phyloP scores from a whole-genome alignment of 176 grass and related monocot genomes.

The Zea mays region DNA sequence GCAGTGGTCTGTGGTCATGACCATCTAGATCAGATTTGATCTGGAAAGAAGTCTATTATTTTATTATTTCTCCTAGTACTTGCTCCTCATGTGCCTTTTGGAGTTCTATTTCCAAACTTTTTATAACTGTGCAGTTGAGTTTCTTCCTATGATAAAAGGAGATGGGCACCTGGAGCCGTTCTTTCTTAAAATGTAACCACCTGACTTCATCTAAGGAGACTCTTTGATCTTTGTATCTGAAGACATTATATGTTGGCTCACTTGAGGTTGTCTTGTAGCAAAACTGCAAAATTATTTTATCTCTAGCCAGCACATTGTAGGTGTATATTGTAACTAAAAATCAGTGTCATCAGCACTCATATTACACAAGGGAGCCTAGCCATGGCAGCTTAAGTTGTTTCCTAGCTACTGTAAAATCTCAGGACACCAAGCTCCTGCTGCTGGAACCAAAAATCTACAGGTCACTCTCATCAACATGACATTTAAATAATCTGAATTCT shows the following conservation, averaged over 20 bases:
- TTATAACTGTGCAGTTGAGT: background rate
- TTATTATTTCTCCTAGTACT: background rate
- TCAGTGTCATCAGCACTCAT: background rate
- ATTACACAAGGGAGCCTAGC: background rate
- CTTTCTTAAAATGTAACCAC: background rate
- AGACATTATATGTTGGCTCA: background rate
- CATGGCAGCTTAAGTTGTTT: background rate
- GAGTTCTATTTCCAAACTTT: background rate
- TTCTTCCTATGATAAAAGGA: constrained; percentile 9
- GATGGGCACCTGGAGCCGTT: background rate
- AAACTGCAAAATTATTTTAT: background rate
- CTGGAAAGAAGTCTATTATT: background rate
- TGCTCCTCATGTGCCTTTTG: background rate
- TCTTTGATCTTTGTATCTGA: background rate
- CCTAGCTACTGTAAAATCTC: background rate
- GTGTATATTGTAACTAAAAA: background rate
- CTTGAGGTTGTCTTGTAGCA: constrained; percentile 2
- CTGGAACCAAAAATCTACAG: background rate
- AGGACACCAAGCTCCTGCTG: background rate
- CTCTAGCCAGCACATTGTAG: background rate
- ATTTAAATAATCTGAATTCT: background rate
- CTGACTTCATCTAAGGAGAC: background rate
- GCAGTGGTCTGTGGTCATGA: background rate
- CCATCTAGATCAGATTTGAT: background rate
- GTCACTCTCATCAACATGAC: background rate